phyloP scores from a whole-genome alignment of 2,329 filamentous ascomycete genomes.

The Epichloe sp. region DNA sequence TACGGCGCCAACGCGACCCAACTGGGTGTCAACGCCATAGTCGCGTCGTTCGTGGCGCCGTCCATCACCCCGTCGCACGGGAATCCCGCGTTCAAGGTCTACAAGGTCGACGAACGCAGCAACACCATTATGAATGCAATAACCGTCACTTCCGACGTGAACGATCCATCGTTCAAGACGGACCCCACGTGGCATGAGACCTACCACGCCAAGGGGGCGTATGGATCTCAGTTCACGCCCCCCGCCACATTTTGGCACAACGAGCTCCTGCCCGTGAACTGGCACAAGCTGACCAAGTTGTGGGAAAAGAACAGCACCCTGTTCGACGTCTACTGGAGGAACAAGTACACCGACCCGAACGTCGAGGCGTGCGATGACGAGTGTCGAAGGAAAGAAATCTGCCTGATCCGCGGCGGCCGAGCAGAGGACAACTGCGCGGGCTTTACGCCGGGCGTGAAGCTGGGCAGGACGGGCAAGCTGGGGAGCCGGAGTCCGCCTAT shows the following conservation, averaged over 20 bases:
- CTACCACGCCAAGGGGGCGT: not conserved
- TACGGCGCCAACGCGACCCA: conserved; percentile 34
- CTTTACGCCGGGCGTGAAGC: not conserved
- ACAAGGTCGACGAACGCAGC: conserved; percentile 41
- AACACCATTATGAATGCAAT: conserved; percentile 20
- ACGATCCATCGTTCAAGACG: not conserved
- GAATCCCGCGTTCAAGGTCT: conserved; percentile 42
- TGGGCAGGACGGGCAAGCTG: not conserved
- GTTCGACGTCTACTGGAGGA: not conserved
- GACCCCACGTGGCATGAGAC: not conserved
- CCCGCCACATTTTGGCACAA: not conserved
- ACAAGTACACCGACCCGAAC: conserved; percentile 21
- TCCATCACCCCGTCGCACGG: conserved; percentile 41
- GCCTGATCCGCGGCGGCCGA: conserved; percentile 35
- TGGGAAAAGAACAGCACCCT: not conserved
- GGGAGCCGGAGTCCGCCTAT: not conserved
- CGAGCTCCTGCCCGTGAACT: not conserved
- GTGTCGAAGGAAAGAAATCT: conserved; percentile 33
- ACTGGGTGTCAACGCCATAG: conserved; percentile 28
- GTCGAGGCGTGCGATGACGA: conserved; percentile 25
- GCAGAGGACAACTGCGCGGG: conserved; percentile 36
- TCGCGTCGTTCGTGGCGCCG: conserved; percentile 39
- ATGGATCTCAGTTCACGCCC: not conserved
- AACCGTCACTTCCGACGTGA: not conserved
- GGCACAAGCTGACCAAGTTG: not conserved